Evolutionary conservation across 768 basidiomycete species (phyloP).

Genomic region (Boletellus ananiceps): DNA sequence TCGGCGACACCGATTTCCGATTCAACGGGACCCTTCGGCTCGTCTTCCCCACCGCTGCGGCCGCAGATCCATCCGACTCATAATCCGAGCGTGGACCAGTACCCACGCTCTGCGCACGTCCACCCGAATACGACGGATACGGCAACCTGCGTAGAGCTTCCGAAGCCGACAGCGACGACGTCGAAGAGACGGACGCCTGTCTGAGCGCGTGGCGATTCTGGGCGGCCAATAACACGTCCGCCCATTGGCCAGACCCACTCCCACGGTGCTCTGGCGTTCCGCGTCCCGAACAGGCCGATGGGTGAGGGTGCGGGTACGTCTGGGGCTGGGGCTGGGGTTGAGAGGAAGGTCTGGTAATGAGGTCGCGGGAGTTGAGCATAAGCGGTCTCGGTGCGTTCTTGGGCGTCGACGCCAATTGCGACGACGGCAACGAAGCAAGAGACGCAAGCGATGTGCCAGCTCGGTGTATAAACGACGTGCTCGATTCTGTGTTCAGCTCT

Average conservation of each 20-base stretch:
- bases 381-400: constrained; percentile 65
- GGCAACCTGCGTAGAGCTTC: constrained; percentile 38
- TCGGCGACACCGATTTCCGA: constrained; percentile 65
- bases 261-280: constrained; percentile 31
- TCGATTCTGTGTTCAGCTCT: constrained; percentile 20
- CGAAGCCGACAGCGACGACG: constrained; percentile 59
- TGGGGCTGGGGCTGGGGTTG: constrained; percentile 24
- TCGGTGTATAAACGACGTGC: constrained; percentile 33
- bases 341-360: constrained; percentile 28
- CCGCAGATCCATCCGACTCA: constrained; percentile 48
- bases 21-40: constrained; percentile 64
- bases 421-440: constrained; percentile 37
- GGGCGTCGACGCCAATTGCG: constrained; percentile 27
- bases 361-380: constrained; percentile 50
- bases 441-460: constrained; percentile 41
- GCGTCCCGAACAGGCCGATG: constrained; percentile 33
- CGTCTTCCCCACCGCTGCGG: neutral
- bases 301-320: neutral
- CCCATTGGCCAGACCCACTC: constrained; percentile 38
- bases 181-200: constrained; percentile 58
- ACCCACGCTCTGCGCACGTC: constrained; percentile 14
- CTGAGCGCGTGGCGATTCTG: constrained; percentile 35
- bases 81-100: constrained; percentile 41
- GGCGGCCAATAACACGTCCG: constrained; percentile 40
- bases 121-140: constrained; percentile 21